These are phyloP conservation scores for Monosporascus sp. DNA, from an alignment of 2,329 filamentous ascomycete species.

Conservation along the genomic window DNA sequence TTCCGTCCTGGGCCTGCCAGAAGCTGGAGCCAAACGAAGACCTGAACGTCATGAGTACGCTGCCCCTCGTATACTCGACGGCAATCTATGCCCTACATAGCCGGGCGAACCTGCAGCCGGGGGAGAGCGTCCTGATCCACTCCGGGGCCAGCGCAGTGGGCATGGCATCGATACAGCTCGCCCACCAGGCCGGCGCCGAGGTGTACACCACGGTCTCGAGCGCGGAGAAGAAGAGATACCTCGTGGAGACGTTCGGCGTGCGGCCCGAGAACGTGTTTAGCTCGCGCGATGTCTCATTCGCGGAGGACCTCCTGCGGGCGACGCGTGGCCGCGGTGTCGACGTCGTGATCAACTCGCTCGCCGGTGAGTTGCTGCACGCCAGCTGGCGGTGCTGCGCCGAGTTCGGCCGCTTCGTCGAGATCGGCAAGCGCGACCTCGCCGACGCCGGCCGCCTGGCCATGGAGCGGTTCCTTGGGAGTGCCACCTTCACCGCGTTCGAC, in stretches of 20 bases:
- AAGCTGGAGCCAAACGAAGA: neutral
- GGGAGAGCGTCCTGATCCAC: neutral
- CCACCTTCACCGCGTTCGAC: conserved; percentile 34
- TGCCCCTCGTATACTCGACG: neutral
- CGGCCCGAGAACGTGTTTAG: conserved; percentile 26
- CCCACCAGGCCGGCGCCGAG: neutral
- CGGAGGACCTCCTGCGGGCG: conserved; percentile 13
- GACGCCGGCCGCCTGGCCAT: conserved; percentile 31
- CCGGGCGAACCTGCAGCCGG: neutral
- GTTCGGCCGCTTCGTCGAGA: conserved; percentile 34
- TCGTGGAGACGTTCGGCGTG: conserved; percentile 22
- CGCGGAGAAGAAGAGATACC: neutral
- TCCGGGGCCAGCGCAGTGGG: neutral
- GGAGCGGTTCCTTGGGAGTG: conserved; percentile 31
- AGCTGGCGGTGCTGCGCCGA: conserved; percentile 29
- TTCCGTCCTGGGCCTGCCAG: conserved; percentile 3
- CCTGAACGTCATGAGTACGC: neutral
- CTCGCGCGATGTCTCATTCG: conserved; percentile 24
- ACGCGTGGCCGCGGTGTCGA: conserved; percentile 10
- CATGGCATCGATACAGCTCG: neutral
- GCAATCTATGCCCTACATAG: neutral
- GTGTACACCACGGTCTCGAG: neutral
- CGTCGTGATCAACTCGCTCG: conserved; percentile 8
- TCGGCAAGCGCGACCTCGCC: conserved; percentile 30
- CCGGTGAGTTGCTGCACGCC: conserved; percentile 6